A percentile compares a stretch with the other conserved stretches of the same genome.
Evolutionary conservation across 768 basidiomycete species (phyloP).

Genomic region (Calvatia gigantea): DNA sequence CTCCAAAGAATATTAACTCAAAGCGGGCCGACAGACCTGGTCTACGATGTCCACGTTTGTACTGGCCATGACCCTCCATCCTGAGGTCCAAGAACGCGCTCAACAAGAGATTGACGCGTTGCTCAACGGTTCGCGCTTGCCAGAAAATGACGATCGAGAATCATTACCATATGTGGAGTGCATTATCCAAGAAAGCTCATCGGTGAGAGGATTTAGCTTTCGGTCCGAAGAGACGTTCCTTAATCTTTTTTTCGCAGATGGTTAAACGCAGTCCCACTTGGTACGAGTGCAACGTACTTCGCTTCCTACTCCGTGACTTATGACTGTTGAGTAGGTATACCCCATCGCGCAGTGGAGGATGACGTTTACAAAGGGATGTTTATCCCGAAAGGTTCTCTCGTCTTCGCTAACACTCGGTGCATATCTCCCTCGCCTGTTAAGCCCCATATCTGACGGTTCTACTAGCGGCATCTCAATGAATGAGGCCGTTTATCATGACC

Average conservation of each 20-base stretch:
- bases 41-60: conserved; percentile 57
- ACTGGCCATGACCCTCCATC: conserved; percentile 62
- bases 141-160: conserved; percentile 51
- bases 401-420: conserved; percentile 63
- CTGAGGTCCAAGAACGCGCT: conserved; percentile 51
- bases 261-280: conserved; percentile 1
- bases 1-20: neutral
- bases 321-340: conserved; percentile 39
- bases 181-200: conserved; percentile 48
- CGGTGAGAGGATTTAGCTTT: no score
- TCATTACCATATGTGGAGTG: conserved; percentile 57
- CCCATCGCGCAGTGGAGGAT: conserved; percentile 61
- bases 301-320: neutral
- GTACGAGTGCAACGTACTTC: no score
- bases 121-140: conserved; percentile 52
- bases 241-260: neutral
- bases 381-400: conserved; percentile 59
- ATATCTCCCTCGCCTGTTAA: neutral
- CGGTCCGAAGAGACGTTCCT: no score
- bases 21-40: conserved; percentile 36
- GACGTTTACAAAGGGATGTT: conserved; percentile 56
- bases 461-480: conserved; percentile 45
- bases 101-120: conserved; percentile 65
- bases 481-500: conserved; percentile 44
- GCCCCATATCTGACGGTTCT: neutral